Evolutionary conservation across 306 rosid genomes (phyloP).

Genomic region (Pachyrhizus erosus): DNA sequence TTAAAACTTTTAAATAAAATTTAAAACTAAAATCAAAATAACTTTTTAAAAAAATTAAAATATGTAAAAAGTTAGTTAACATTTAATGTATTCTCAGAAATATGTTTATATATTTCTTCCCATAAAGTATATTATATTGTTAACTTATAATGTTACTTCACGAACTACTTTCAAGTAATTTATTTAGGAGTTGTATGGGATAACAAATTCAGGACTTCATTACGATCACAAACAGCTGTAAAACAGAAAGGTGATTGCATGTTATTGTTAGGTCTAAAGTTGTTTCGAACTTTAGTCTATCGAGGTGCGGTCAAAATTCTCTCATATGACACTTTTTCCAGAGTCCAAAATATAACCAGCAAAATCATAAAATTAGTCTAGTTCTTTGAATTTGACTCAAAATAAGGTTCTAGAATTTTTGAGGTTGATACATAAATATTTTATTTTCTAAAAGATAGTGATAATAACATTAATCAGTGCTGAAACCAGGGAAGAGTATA

Average conservation of each 20-base stretch:
- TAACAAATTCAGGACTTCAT: not conserved
- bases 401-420: not conserved
- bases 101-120: too few species aligned
- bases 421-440: not conserved
- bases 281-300: not conserved
- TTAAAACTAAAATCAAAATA: too few species aligned
- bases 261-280: not conserved
- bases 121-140: too few species aligned
- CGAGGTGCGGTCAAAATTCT: not conserved
- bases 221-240: not conserved
- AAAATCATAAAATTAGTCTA: not conserved
- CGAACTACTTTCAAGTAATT: not conserved
- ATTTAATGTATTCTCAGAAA: too few species aligned
- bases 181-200: not conserved
- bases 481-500: not conserved
- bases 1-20: too few species aligned
- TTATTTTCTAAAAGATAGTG: not conserved
- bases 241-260: not conserved
- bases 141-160: too few species aligned
- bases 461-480: not conserved
- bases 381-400: constrained; percentile 16
- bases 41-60: too few species aligned
- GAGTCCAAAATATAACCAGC: not conserved
- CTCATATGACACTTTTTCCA: not conserved
- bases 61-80: too few species aligned